Evolutionary conservation across 2,329 filamentous ascomycete species (phyloP).

Genomic region (Aspergillus niger): DNA sequence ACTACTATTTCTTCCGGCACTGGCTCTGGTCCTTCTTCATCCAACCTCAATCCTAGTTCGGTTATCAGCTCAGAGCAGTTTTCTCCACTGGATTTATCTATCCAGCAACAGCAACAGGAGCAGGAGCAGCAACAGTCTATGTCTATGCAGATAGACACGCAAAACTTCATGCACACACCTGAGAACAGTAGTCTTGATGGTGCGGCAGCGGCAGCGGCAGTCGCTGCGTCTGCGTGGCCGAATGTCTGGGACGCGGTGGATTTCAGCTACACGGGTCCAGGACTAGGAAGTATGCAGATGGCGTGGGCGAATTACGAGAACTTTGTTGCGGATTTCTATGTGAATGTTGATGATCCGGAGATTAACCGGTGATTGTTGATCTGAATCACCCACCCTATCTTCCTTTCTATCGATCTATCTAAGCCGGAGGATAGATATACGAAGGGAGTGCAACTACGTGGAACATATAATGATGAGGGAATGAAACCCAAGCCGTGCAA

Average conservation of each 20-base stretch:
- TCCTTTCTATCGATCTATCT: not conserved
- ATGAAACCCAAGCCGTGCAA: not conserved
- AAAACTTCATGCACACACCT: not conserved
- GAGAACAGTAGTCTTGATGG: not conserved
- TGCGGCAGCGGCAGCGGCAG: too few species aligned
- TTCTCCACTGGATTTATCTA: not conserved
- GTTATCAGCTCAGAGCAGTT: too few species aligned
- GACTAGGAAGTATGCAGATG: conserved; percentile 11
- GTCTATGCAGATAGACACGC: not conserved
- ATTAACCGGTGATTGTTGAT: conserved; percentile 11
- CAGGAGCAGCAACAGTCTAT: not conserved
- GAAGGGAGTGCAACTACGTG: not conserved
- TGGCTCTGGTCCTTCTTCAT: not conserved
- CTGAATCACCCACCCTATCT: not conserved
- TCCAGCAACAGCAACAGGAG: not conserved
- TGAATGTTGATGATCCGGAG: conserved; percentile 27
- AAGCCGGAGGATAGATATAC: not conserved
- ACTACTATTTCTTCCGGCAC: not conserved
- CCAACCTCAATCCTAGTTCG: too few species aligned
- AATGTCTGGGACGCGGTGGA: conserved; percentile 32
- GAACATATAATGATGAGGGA: not conserved
- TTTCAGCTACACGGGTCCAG: conserved; percentile 13
- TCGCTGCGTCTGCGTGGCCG: conserved; percentile 16
- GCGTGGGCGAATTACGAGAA: conserved; percentile 33
- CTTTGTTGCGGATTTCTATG: conserved; percentile 31